phyloP scores from a whole-genome alignment of 495 filamentous ascomycete species.

The Margaritispora aquatica region DNA sequence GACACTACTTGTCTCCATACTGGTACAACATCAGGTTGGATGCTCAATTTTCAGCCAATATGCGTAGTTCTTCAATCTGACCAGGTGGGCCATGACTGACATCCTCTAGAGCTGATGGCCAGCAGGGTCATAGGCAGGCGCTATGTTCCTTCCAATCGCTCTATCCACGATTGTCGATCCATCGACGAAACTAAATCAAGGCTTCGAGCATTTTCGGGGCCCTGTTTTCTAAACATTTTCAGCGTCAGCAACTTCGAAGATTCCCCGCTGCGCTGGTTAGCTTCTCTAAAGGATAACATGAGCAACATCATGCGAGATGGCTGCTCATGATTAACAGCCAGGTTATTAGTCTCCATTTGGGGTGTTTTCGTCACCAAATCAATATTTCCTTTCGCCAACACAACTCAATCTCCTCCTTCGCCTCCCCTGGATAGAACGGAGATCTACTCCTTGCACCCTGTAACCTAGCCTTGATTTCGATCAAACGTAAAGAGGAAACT shows the following conservation, averaged over 20 bases:
- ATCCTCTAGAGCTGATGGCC: neutral
- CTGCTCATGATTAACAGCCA: neutral
- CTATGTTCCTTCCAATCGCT: neutral
- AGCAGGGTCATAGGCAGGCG: neutral
- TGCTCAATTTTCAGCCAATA: no score
- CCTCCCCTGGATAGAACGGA: neutral
- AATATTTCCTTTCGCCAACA: neutral
- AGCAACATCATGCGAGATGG: neutral
- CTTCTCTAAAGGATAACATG: neutral
- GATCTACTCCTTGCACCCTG: neutral
- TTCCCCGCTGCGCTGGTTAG: slow-evolving; percentile 6
- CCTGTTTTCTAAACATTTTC: neutral
- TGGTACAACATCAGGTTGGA: neutral
- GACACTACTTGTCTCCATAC: neutral
- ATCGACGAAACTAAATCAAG: neutral
- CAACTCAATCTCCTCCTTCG: neutral
- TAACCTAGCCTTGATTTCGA: neutral
- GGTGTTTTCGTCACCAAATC: neutral
- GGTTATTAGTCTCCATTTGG: neutral
- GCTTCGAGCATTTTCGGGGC: neutral
- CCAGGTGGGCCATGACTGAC: neutral
- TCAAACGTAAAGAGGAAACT: slow-evolving; percentile 7
- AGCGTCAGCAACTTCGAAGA: neutral
- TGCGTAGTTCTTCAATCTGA: no score
- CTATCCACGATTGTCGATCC: neutral